These are phyloP conservation scores for Backusella macrospora DNA, from an alignment of 192 early-diverging fungal species.

Conservation along the genomic window DNA sequence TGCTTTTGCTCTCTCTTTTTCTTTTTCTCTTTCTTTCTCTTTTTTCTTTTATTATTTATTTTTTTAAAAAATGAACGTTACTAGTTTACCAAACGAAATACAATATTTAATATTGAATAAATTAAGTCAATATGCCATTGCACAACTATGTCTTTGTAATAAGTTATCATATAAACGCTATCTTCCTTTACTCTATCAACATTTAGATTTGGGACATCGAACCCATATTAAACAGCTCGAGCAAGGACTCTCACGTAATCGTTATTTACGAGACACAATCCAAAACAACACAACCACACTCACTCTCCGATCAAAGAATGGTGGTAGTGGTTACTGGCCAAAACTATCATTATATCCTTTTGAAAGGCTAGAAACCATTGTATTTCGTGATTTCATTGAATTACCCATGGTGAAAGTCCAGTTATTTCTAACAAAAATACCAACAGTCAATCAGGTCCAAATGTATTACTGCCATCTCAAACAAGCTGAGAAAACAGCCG, in stretches of 20 bases:
- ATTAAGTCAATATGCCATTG: not conserved
- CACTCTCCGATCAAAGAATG: not conserved
- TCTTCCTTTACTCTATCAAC: slow-evolving; percentile 14
- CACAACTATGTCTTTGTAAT: slow-evolving; percentile 1
- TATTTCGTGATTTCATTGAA: slow-evolving; percentile 11
- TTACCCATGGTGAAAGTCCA: slow-evolving; percentile 3
- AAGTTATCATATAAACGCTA: not conserved
- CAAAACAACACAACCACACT: slow-evolving; percentile 1
- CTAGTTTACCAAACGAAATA: not conserved
- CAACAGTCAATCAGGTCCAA: not conserved
- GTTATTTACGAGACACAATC: slow-evolving; percentile 2
- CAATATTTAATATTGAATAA: slow-evolving; percentile 6
- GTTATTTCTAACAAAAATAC: not conserved
- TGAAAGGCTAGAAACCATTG: not conserved
- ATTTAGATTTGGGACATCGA: slow-evolving; percentile 22
- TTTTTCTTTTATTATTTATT: not conserved
- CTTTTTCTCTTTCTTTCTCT: not conserved
- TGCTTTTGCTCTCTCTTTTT: not conserved
- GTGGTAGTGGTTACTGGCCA: slow-evolving; percentile 13
- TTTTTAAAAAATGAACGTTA: not conserved
- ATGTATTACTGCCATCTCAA: slow-evolving; percentile 4
- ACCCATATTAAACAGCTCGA: slow-evolving; percentile 14
- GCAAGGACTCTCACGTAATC: slow-evolving; percentile 2
- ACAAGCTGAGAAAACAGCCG: not conserved
- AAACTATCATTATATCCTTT: not conserved